Base-by-base conservation (phyloP, 2,329 filamentous ascomycete genomes). In the Incumbomyces delicatus region DNA sequence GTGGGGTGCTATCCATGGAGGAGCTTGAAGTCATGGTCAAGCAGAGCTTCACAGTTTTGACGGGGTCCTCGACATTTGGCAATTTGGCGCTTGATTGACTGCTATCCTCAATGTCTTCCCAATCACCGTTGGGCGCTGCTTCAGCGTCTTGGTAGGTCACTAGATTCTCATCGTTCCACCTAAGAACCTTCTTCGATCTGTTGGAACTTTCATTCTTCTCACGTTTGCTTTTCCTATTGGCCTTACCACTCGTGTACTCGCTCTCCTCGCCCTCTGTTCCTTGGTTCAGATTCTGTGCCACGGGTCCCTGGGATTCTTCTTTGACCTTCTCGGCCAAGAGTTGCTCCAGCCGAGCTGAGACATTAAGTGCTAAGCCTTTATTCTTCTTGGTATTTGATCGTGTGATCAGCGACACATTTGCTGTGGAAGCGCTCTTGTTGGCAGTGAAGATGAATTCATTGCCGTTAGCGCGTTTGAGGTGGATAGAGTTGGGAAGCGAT, bases 371-470 rank as follows among this genome's bases (percentile, higher is more conserved):
- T 50, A 60, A 56, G 7, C 65, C 67, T 46, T 63, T 65, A 54
- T 71, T 71, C 27, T 60, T 55, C 42, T 61, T 61, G 10, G 68
- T 71, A 49, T 71, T 70, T 18, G 62, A 60, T 44, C 66, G 61
- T 5, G 68, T 71, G 11, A 58, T 47, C 34, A 70, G 57, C 0
- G 68, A 64, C 22, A 69, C 49, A 34, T 69, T 61, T 51, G 69
- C 67, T 5, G 60, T 58, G 41, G 70, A 66, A 2, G 66, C 65
- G 10, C 61, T 60, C 40, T 68, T 61, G 22, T 49, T 50, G 8
- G 41, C 31, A 20, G 63, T 57, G 45, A 70, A 69, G 22, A 71
- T 58, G 43, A 71, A 70, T 42, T 71, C 68, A 5, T 61, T 69
- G 4, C 68, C 68, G 41, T 65, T 69, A 2, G 67, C 60, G 11